phyloP scores from a whole-genome alignment of 2,329 filamentous ascomycete genomes.

The Talaromyces sp. region DNA sequence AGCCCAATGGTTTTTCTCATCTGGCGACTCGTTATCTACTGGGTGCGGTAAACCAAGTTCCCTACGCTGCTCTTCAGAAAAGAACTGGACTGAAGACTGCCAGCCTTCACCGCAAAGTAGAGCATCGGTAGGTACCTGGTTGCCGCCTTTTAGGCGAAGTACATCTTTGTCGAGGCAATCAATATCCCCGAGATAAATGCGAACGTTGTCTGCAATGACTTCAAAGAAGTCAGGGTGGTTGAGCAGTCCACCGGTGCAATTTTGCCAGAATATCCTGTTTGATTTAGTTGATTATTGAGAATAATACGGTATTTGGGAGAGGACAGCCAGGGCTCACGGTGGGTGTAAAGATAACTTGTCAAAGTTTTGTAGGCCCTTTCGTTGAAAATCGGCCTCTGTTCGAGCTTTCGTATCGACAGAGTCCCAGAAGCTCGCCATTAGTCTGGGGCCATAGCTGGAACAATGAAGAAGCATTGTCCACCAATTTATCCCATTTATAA shows the following conservation, averaged over 20 bases:
- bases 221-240: constrained; percentile 9
- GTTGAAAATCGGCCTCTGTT: constrained; percentile 4
- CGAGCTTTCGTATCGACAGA: constrained; percentile 6
- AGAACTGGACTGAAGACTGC: constrained; percentile 5
- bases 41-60: constrained; percentile 5
- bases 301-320: neutral
- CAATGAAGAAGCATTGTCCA: constrained; percentile 6
- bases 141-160: constrained; percentile 2
- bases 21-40: neutral
- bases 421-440: constrained; percentile 4
- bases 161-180: neutral
- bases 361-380: constrained; percentile 5
- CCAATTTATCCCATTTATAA: constrained; percentile 7
- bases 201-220: constrained; percentile 4
- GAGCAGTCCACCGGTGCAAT: constrained; percentile 7
- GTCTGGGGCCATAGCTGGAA: neutral
- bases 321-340: constrained; percentile 2
- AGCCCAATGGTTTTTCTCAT: neutral
- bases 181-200: constrained; percentile 6
- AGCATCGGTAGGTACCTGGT: constrained; percentile 4
- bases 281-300: neutral
- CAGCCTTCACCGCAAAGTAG: constrained; percentile 8
- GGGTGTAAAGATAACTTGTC: constrained; percentile 7
- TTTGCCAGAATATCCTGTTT: constrained; percentile 9
- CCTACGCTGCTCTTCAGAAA: constrained; percentile 7